Evolutionary conservation across 441 rosid species (phyloP), one percentile per base, ranked within the genome.

Genomic region (Brassica balearica): DNA sequence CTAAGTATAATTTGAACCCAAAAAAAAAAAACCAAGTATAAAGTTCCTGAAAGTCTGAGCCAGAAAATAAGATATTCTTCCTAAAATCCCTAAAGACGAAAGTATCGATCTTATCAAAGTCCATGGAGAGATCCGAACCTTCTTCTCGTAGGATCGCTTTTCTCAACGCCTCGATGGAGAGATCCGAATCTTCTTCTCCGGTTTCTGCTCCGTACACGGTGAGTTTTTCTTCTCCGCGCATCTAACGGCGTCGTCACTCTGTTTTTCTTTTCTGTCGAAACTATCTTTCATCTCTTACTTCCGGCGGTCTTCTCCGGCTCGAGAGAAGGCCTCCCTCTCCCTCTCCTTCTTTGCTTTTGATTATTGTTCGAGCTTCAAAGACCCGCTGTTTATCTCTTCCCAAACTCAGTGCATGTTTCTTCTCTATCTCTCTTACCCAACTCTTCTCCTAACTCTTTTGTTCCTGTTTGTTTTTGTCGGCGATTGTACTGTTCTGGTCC

Each of bases 241-340:
- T 48, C 55, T 48, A 48, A 48, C 55, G 15, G 5, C 53, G 53
- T 43, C 14, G 53, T 43, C 53, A 43, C 53, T 43, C 6, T 2
- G 43, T 7, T 11, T 46, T 46, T 46, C 1, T 46, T 46, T 46
- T 46, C 1, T 46, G 6, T 46, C 53, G 1, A 46, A 46, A 46
- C 53, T 46, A 11, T 46, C 53, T 46, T 11, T 43, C 51, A 43
- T 43, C 14, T 43, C 51, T 46, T 46, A 14, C 53, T 46, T 46
- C 53, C 12, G 53, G 53, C 8, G 38, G 38, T 34, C 38, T 6
- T 34, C 38, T 5, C 8, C 8, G 8, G 38, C 8, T 6, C 38
- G 51, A 43, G 51, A 43, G 51, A 43, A 43, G 48, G 51, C 51
- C 51, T 43, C n/a, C 53, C 55, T 48, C 55, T 48, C 55, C 55